Evolutionary conservation across 2,329 filamentous ascomycete genomes (phyloP).

Genomic region (Biscogniauxia sp.): DNA sequence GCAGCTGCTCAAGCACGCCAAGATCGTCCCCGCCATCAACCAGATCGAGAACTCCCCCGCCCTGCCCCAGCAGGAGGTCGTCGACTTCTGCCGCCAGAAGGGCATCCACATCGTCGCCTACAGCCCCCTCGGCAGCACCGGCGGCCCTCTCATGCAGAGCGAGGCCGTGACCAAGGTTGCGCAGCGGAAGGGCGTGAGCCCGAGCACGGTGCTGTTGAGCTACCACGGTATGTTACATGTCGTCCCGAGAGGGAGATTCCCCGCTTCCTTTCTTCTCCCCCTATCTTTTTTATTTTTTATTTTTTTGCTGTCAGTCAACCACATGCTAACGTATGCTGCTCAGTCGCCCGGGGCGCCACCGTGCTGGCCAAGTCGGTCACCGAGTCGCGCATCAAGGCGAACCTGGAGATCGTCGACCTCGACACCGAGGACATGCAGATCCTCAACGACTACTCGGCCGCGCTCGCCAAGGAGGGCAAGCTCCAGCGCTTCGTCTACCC

Average conservation of each 20-base stretch:
- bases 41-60: constrained; percentile 74
- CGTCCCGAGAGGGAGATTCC: too few relatives aligned
- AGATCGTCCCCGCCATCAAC: constrained; percentile 63
- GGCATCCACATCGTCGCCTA: constrained; percentile 73
- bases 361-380: constrained; percentile 74
- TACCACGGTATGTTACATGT: constrained; percentile 64
- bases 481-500: constrained; percentile 65
- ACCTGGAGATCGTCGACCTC: constrained; percentile 64
- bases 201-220: constrained; percentile 65
- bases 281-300: neutral
- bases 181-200: constrained; percentile 58
- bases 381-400: constrained; percentile 65
- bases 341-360: constrained; percentile 66
- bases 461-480: constrained; percentile 49
- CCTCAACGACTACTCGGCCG: constrained; percentile 53
- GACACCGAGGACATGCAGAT: constrained; percentile 60
- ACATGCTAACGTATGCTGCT: neutral
- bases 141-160: constrained; percentile 62
- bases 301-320: neutral
- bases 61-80: constrained; percentile 69
- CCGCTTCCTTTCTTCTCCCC: neutral
- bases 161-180: constrained; percentile 63
- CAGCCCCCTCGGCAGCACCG: constrained; percentile 63
- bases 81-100: constrained; percentile 65
- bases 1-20: constrained; percentile 48